Conservation (phyloP, 306 rosid genomes). For the Gleditsia sinensis region DNA sequence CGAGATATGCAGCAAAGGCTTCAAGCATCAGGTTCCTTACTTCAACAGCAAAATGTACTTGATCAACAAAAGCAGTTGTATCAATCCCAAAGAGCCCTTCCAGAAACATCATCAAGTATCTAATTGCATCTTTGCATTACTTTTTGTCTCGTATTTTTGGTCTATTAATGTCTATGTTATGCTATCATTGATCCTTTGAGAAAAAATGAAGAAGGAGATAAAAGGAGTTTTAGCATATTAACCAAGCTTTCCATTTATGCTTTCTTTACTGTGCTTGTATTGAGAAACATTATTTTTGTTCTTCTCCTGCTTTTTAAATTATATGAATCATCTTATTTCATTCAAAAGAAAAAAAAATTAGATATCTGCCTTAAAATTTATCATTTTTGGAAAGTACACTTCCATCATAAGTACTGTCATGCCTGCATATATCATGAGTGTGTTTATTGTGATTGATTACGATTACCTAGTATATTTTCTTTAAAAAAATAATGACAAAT, state of each 20-base stretch:
- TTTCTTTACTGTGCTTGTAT: conserved; percentile 5
- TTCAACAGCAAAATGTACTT: conserved; percentile 69
- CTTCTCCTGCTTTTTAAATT: conserved; percentile 20
- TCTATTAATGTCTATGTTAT: conserved; percentile 2
- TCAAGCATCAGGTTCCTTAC: conserved; percentile 73
- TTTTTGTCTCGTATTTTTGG: conserved; percentile 10
- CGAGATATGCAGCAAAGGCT: conserved; percentile 92
- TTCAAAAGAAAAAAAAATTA: background rate
- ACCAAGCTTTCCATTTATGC: background rate
- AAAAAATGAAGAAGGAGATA: conserved; percentile 4
- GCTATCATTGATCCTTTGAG: background rate
- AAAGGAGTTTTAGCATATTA: background rate
- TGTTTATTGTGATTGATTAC: conserved; percentile 13
- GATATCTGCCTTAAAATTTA: background rate
- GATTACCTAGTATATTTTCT: background rate
- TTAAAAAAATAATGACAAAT: background rate
- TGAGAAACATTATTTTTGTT: background rate
- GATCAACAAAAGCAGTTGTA: conserved; percentile 93
- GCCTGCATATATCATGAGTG: conserved; percentile 21
- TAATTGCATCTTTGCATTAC: conserved; percentile 27
- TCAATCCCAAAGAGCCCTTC: conserved; percentile 80
- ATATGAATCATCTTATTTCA: conserved; percentile 10
- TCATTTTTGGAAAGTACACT: conserved; percentile 6
- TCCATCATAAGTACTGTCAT: background rate
- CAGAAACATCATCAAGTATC: conserved; percentile 89